Evolutionary conservation across 129 eudicot genomes (phyloP).

Genomic region (Artemisia argyi): DNA sequence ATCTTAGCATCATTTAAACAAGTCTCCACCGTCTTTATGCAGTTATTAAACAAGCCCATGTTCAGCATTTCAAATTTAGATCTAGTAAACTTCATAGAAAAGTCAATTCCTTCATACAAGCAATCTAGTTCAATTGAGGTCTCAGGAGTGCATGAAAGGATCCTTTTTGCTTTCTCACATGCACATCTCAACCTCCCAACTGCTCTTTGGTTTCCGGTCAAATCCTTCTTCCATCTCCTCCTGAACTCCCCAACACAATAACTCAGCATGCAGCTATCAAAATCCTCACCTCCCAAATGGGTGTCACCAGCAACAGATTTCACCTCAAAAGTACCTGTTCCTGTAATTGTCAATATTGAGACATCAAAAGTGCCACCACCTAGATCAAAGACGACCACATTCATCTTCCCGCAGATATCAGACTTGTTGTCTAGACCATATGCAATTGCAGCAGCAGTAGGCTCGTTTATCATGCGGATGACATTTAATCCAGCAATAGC

Average conservation of each 20-base stretch:
- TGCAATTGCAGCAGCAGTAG: constrained; percentile 23
- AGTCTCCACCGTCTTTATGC: not conserved
- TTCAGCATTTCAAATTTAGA: constrained; percentile 28
- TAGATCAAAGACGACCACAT: constrained; percentile 7
- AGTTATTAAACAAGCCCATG: constrained; percentile 8
- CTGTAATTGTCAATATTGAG: not conserved
- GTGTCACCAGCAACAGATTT: constrained; percentile 25
- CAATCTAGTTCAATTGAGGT: too few relatives aligned
- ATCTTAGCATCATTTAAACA: constrained; percentile 6
- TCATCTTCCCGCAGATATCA: not conserved
- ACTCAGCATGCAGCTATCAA: constrained; percentile 16
- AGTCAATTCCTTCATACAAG: constrained; percentile 2
- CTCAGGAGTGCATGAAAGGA: not conserved
- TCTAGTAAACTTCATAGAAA: constrained; percentile 16
- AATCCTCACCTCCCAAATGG: constrained; percentile 28
- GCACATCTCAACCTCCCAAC: constrained; percentile 19
- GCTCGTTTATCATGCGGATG: constrained; percentile 11
- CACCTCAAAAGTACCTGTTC: constrained; percentile 9
- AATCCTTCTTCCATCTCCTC: constrained; percentile 14
- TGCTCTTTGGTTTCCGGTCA: constrained; percentile 2
- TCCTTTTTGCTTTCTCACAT: constrained; percentile 26
- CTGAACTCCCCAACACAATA: constrained; percentile 10
- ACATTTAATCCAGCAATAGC: not conserved
- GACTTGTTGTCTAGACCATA: constrained; percentile 8
- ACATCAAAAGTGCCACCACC: constrained; percentile 28